Evolutionary conservation across 2,329 filamentous ascomycete species (phyloP).

Genomic region (Cucurbitaria berberidis): DNA sequence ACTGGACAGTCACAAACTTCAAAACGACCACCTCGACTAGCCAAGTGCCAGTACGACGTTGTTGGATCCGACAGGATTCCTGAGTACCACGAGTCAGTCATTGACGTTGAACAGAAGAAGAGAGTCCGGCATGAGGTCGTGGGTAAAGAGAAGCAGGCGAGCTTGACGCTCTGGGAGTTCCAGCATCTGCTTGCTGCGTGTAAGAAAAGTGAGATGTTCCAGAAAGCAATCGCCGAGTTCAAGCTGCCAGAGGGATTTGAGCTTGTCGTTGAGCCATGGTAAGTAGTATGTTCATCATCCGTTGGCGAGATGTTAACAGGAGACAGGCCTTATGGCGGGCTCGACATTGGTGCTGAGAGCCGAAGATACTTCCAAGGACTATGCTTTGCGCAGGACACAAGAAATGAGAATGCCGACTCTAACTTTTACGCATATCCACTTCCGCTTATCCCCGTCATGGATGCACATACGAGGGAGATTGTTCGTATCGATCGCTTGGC

Average conservation of each 20-base stretch:
- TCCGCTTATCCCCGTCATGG: constrained; percentile 47
- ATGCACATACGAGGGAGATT: constrained; percentile 43
- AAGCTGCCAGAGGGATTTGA: constrained; percentile 62
- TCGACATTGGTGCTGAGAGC: constrained; percentile 55
- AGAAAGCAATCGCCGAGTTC: constrained; percentile 58
- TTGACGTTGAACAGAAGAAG: constrained; percentile 54
- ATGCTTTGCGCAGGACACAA: constrained; percentile 58
- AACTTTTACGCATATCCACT: constrained; percentile 52
- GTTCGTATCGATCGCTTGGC: constrained; percentile 46
- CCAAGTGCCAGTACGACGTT: constrained; percentile 63
- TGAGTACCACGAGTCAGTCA: constrained; percentile 61
- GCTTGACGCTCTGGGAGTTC: constrained; percentile 54
- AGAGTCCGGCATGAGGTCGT: constrained; percentile 55
- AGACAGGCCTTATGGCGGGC: constrained; percentile 60
- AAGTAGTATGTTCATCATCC: constrained; percentile 4
- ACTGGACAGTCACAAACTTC: constrained; percentile 49
- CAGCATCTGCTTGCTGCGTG: constrained; percentile 51
- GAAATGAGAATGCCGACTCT: constrained; percentile 52
- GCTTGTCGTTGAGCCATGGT: constrained; percentile 61
- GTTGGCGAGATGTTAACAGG: constrained; percentile 2
- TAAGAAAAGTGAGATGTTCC: constrained; percentile 59
- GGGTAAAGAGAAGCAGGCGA: constrained; percentile 56
- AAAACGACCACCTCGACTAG: constrained; percentile 57
- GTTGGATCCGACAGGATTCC: constrained; percentile 59
- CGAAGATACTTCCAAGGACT: constrained; percentile 61